Evolutionary conservation across 768 basidiomycete genomes (phyloP).

Genomic region (Termitomyces sp.): DNA sequence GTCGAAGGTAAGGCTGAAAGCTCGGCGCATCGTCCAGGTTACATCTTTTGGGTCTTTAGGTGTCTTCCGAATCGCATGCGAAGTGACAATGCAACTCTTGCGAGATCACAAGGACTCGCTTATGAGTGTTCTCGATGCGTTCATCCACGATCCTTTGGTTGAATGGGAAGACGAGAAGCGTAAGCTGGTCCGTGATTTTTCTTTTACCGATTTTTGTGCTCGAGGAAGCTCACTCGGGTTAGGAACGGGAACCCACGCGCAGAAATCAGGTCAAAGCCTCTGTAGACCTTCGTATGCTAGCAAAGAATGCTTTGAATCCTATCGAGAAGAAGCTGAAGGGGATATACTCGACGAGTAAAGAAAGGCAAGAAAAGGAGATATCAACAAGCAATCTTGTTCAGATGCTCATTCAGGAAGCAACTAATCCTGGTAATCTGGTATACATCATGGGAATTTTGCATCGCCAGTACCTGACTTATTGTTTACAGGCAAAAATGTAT

Average conservation of each 20-base stretch:
- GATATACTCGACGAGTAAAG: constrained; percentile 50
- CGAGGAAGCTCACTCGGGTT: not conserved
- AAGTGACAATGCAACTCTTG: constrained; percentile 83
- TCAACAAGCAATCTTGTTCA: constrained; percentile 89
- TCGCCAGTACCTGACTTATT: constrained; percentile 7
- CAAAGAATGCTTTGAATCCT: constrained; percentile 69
- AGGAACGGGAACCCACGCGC: constrained; percentile 37
- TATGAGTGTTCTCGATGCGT: constrained; percentile 94
- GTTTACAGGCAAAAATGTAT: constrained; percentile 78
- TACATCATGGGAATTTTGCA: constrained; percentile 9
- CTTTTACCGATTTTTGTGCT: too few relatives aligned
- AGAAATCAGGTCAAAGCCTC: constrained; percentile 42
- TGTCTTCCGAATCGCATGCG: constrained; percentile 86
- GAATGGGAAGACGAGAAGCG: constrained; percentile 90
- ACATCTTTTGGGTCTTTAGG: constrained; percentile 34
- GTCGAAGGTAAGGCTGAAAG: constrained; percentile 61
- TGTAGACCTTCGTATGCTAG: constrained; percentile 59
- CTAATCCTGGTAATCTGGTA: constrained; percentile 61
- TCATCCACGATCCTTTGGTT: constrained; percentile 93
- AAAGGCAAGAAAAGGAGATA: constrained; percentile 49
- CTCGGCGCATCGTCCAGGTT: not conserved
- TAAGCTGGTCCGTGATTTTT: constrained; percentile 39
- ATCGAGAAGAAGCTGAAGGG: constrained; percentile 85
- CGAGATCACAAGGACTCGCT: constrained; percentile 89
- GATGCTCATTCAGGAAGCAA: constrained; percentile 86